Base-by-base conservation (phyloP, 176 grass and related monocot genomes). In the Carex littledalei region DNA sequence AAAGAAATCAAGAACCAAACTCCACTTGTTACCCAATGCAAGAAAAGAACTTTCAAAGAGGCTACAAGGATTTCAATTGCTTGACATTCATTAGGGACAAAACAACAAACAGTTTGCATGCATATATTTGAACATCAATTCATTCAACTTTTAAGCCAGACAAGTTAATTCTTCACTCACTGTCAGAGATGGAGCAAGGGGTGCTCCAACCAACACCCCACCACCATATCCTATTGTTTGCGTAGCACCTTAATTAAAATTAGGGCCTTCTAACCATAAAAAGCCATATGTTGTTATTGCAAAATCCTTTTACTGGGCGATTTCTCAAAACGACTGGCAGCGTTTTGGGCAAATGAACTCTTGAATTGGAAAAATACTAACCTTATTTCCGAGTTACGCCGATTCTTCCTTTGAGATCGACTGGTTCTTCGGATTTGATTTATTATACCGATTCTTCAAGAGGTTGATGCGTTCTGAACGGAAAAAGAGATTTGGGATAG, bases 101-200 rank as follows among this genome's bases (percentile, higher is more conserved):
- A 78, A 56, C 14, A 34, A 78, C 74, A 56, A 78, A 78, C 74
- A 78, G 50, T 16, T 78, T 78, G 24, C 50, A 31, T 56, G 74
- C 74, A 57, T 56, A 56, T 26, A 78, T 6, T 55, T 56, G 3
- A 78, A 56, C 11, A 34, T 17, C 10, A 14, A 32, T 78, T 3
- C 22, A 56, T 0, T 56, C 50, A 56, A 78, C 2, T 56, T 16
- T 18, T 54, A 13, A 77, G 4, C 49, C 49, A 55, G 18, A 55
- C 55, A 29, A 29, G 21, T 8, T 77, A 29, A 32, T 77, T 53
- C 47, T 71, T 9, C 2, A 43, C 4, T 62, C n/a, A 62, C 17
- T 62, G 7, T 62, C 45, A 47, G 8, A 47, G 9, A 50, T 50
- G 47, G 47, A 50, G 47, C 10, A 10, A 50, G 47, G 47, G 47